phyloP scores from a whole-genome alignment of 345 rosid genomes.

The Hirschfeldia incana region DNA sequence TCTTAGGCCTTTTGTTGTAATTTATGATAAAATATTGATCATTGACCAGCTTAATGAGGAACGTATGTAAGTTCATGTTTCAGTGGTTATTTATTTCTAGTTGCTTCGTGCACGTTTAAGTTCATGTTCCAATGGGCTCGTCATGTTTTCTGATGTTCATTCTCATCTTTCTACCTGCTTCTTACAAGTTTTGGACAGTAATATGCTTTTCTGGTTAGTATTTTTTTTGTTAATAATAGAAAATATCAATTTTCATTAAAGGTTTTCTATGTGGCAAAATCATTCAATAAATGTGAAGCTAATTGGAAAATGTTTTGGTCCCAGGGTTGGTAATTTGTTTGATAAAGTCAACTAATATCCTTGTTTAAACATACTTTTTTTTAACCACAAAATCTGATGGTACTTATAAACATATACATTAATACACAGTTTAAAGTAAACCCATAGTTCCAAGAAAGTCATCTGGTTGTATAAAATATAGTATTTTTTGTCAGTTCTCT shows the following conservation, averaged over 20 bases:
- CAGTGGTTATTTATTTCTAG: background rate
- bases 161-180: background rate
- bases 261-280: background rate
- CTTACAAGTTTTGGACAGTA: background rate
- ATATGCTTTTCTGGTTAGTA: background rate
- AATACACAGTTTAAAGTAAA: background rate
- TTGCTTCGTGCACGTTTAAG: background rate
- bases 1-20: too few species aligned
- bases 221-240: too few species aligned
- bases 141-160: background rate
- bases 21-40: too few species aligned
- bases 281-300: slow-evolving; percentile 6
- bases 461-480: background rate
- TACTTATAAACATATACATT: background rate
- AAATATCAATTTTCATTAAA: background rate
- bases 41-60: too few species aligned
- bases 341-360: slow-evolving; percentile 28
- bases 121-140: background rate
- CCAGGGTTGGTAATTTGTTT: slow-evolving; percentile 29
- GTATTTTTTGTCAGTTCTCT: slow-evolving; percentile 32
- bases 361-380: background rate
- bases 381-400: background rate
- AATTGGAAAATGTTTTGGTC: background rate
- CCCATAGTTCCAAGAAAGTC: background rate
- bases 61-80: background rate